Evolutionary conservation across 2,329 filamentous ascomycete species (phyloP).

Genomic region (Cladorrhinum sp.): DNA sequence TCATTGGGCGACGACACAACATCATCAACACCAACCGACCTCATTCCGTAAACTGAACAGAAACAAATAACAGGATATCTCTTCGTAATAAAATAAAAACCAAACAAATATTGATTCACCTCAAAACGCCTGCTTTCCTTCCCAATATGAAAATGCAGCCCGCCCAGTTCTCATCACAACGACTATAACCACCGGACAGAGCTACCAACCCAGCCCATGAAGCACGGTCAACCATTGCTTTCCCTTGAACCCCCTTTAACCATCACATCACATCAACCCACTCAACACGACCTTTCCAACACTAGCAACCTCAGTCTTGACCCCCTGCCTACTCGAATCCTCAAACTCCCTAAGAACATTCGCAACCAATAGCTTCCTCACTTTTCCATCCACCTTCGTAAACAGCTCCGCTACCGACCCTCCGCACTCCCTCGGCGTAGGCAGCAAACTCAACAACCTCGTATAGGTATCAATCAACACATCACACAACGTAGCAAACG

Average conservation of each 20-base stretch:
- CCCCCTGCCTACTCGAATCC: slow-evolving; percentile 71
- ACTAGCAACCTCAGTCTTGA: slow-evolving; percentile 77
- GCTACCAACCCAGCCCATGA: not conserved
- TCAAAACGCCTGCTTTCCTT: not conserved
- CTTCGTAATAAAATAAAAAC: not conserved
- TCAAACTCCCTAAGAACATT: slow-evolving; percentile 91
- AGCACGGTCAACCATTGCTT: not conserved
- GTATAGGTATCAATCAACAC: slow-evolving; percentile 91
- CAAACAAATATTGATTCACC: not conserved
- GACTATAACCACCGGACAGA: too few species aligned
- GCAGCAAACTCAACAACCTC: slow-evolving; percentile 69
- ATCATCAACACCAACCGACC: not conserved
- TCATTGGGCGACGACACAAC: too few species aligned
- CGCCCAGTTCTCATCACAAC: too few species aligned
- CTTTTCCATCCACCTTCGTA: slow-evolving; percentile 78
- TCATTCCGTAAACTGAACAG: too few species aligned
- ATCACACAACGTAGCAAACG: slow-evolving; percentile 92
- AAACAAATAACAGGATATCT: not conserved
- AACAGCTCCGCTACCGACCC: slow-evolving; percentile 77
- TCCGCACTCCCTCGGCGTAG: slow-evolving; percentile 70
- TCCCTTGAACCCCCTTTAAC: too few species aligned
- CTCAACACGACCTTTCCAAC: slow-evolving; percentile 87
- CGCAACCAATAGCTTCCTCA: slow-evolving; percentile 85
- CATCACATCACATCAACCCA: slow-evolving; percentile 75
- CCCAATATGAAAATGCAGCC: not conserved